Base-by-base conservation (phyloP, 805 yeast genomes). In the Cyberlindnera petersonii region DNA sequence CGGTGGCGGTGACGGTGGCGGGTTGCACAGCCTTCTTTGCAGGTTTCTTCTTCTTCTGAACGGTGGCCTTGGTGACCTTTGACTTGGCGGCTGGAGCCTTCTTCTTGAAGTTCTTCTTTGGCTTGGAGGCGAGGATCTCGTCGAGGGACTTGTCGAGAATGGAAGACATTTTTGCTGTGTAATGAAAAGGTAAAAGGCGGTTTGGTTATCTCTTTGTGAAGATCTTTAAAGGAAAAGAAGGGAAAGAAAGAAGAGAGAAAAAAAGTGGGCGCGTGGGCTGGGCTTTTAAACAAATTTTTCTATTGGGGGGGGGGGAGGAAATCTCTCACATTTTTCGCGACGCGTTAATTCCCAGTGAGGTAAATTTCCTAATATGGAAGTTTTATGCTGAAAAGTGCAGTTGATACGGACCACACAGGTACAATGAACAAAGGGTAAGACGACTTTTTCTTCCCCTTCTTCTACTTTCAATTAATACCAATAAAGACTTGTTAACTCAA, bases 141-240 rank as follows among this genome's bases (percentile, higher is more conserved):
- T 91, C 98, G 59, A 91, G 78, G 35, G 97, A 86, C 70, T 86
- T 84, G 69, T 91, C 96, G 68, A 91, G 76, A 56, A 84, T 74
- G 47, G 82, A 74, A 48, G 82, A 74, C 61, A 94, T 82, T 89
- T 82, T 85, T 42, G 35, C 27, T 39, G 30, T 24, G 34, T 13
- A 24, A 37, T 19, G 21, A 27, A 13, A n/a, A 22, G 24, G 35
- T 29, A 31, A 30, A 19, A 9, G 28, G 20, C 14, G 28, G 28
- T n/a, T n/a, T n/a, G n/a, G n/a, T n/a, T n/a, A n/a, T n/a, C n/a
- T n/a, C n/a, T n/a, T n/a, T n/a, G n/a, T n/a, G n/a, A n/a, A n/a
- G n/a, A n/a, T n/a, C n/a, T n/a, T n/a, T n/a, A n/a, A n/a, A n/a
- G n/a, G n/a, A n/a, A n/a, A n/a, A n/a, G n/a, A n/a, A n/a, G n/a